Base-by-base conservation (phyloP, 2,329 filamentous ascomycete genomes). In the Botrytis cinerea region DNA sequence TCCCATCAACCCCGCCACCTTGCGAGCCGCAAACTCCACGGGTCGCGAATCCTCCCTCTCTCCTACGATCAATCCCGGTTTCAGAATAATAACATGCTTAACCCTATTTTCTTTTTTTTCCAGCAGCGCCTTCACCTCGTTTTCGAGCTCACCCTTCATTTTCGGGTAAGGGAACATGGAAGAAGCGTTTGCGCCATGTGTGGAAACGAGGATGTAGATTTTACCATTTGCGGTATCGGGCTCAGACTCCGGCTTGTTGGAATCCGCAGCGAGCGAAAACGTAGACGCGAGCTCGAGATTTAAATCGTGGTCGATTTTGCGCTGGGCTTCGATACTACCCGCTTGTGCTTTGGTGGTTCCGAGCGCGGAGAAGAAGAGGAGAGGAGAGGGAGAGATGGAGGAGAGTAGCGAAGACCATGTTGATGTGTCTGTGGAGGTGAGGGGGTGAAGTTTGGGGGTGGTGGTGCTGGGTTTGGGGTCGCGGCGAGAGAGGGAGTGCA, bases 101-200 rank as follows among this genome's bases (percentile, higher is more conserved):
- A 97, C 97, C 7, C 85, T 91, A 38, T 20, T 28, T 32, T 32
- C 51, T 14, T 57, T 28, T 1, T 18, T 57, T 0, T 57, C 46
- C 32, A 14, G 28, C 6, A 95, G 83, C 60, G 83, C 88, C 82
- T 89, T 88, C 74, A 97, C 87, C 25, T 89, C 85, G 48, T 97
- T 92, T 82, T 98, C 95, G 59, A 97, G 89, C 78, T 96, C 93
- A 38, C 89, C 90, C 86, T 98, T 98, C 93, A 98, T 96, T 82
- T 85, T 85, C 1, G 82, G 40, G 74, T 92, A 93, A 0, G 84
- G 81, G 9, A 91, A 80, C 1, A 78, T 85, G 76, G 84, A 89
- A 7, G 83, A 87, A 83, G 79, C 85, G 83, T 81, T 88, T n/a
- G 84, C 85, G 69, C 82, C 83, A 66, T 61, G 77, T 68, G 46